Conservation (phyloP, 768 basidiomycete species). For the Cystofilobasidium ferigula region DNA sequence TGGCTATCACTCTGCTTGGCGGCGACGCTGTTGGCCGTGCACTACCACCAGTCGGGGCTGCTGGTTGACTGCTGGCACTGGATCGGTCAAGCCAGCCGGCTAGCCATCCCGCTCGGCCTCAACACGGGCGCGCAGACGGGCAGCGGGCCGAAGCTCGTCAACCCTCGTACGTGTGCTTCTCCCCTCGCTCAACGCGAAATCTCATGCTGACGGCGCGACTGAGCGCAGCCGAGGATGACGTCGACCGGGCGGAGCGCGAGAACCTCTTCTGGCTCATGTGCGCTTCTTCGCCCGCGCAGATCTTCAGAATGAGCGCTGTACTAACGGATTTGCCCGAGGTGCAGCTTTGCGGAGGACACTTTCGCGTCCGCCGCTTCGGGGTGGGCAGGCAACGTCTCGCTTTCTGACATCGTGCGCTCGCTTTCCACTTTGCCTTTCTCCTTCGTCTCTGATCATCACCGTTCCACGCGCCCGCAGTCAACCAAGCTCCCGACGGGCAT, state of each 20-base stretch:
- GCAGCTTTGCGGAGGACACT: conserved; percentile 6
- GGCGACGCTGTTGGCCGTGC: neutral
- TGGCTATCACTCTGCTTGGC: neutral
- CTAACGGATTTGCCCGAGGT: no score
- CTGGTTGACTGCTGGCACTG: conserved; percentile 7
- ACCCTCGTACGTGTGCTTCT: neutral
- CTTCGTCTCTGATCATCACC: neutral
- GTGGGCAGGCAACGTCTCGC: neutral
- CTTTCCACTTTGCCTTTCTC: neutral
- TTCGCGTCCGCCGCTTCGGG: conserved; percentile 6
- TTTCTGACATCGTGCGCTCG: neutral
- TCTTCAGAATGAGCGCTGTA: neutral
- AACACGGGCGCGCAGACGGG: neutral
- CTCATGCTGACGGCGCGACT: neutral
- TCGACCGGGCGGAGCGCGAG: conserved; percentile 1
- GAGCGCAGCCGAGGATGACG: neutral
- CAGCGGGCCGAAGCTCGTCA: neutral
- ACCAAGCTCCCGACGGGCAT: conserved; percentile 4
- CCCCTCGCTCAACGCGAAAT: neutral
- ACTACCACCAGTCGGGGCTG: neutral
- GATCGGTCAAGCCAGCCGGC: conserved; percentile 13
- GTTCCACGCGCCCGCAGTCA: neutral
- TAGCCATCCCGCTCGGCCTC: conserved; percentile 10
- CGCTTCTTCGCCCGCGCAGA: neutral
- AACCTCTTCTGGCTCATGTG: conserved; percentile 18